Evolutionary conservation across 352 stramenopile genomes (phyloP).

Genomic region (Phytophthora citrophthora): DNA sequence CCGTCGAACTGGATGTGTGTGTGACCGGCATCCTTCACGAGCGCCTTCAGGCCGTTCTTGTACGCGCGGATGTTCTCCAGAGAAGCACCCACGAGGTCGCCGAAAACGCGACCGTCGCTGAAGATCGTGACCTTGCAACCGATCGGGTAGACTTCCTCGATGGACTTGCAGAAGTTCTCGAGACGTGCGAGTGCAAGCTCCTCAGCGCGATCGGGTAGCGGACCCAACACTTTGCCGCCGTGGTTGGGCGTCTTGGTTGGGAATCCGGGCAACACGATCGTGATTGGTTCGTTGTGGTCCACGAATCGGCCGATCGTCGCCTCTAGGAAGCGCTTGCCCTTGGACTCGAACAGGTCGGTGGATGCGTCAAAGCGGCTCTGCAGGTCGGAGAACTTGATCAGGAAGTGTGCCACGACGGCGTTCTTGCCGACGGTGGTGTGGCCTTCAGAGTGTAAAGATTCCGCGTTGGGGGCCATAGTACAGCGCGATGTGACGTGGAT

Average conservation of each 20-base stretch:
- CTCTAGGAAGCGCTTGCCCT: slow-evolving; percentile 16
- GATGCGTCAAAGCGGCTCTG: slow-evolving; percentile 16
- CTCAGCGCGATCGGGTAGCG: slow-evolving; percentile 19
- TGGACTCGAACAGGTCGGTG: slow-evolving; percentile 11
- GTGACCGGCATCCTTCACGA: slow-evolving; percentile 23
- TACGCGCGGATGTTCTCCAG: slow-evolving; percentile 19
- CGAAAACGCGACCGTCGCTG: slow-evolving; percentile 25
- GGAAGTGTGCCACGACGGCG: slow-evolving; percentile 12
- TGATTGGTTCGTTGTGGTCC: slow-evolving; percentile 12
- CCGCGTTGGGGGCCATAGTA: not conserved
- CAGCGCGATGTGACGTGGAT: slow-evolving; percentile 4
- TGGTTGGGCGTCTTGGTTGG: slow-evolving; percentile 21
- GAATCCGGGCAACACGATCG: slow-evolving; percentile 2
- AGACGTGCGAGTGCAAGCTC: slow-evolving; percentile 21
- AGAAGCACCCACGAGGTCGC: slow-evolving; percentile 14
- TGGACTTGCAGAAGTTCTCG: slow-evolving; percentile 18
- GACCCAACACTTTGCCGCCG: slow-evolving; percentile 18
- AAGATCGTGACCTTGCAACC: slow-evolving; percentile 27
- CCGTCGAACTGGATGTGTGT: slow-evolving; percentile 28
- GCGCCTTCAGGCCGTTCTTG: slow-evolving; percentile 15
- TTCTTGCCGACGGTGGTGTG: slow-evolving; percentile 2
- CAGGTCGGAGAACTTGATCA: slow-evolving; percentile 13
- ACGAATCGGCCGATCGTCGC: slow-evolving; percentile 15
- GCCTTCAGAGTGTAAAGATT: not conserved
- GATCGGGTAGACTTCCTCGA: slow-evolving; percentile 23